A percentile compares a stretch with the other conserved stretches of the same genome.
These are phyloP conservation scores for Geosmithia flava DNA, from an alignment of 2,329 filamentous ascomycete species.

Conservation along the genomic window DNA sequence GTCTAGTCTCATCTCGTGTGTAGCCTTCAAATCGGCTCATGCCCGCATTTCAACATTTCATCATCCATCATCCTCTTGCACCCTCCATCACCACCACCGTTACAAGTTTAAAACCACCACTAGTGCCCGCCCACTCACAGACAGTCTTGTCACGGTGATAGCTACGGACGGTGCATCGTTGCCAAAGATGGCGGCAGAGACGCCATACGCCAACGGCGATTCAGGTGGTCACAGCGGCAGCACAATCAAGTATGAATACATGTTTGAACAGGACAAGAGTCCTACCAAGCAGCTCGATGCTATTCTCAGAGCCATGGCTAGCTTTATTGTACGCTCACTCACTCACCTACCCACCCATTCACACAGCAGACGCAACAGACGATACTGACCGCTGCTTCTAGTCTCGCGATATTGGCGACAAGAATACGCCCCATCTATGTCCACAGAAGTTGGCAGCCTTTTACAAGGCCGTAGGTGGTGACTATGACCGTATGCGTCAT, in stretches of 20 bases:
- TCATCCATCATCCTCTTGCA: too few species aligned
- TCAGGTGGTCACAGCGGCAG: too few species aligned
- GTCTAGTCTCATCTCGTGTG: too few species aligned
- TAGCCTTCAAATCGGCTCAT: too few species aligned
- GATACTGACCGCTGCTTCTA: constrained; percentile 15
- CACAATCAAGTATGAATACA: constrained; percentile 41
- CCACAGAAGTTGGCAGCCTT: constrained; percentile 64
- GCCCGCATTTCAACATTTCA: too few species aligned
- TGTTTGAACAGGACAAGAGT: constrained; percentile 56
- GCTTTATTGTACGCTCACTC: constrained; percentile 50
- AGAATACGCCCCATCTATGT: constrained; percentile 37
- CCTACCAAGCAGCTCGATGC: constrained; percentile 56
- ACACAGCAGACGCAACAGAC: constrained; percentile 7
- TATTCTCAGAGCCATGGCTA: constrained; percentile 54
- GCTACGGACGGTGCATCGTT: too few species aligned
- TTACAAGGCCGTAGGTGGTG: constrained; percentile 61
- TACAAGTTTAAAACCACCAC: too few species aligned
- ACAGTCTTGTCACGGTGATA: too few species aligned
- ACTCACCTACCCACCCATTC: background rate
- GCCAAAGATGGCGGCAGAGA: background rate
- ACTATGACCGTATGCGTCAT: constrained; percentile 50
- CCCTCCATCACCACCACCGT: too few species aligned
- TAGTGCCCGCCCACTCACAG: too few species aligned
- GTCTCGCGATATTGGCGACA: constrained; percentile 47
- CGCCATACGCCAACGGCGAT: too few species aligned